Base-by-base conservation (phyloP, 1,139 yeast species). In the Candida smagusa region DNA sequence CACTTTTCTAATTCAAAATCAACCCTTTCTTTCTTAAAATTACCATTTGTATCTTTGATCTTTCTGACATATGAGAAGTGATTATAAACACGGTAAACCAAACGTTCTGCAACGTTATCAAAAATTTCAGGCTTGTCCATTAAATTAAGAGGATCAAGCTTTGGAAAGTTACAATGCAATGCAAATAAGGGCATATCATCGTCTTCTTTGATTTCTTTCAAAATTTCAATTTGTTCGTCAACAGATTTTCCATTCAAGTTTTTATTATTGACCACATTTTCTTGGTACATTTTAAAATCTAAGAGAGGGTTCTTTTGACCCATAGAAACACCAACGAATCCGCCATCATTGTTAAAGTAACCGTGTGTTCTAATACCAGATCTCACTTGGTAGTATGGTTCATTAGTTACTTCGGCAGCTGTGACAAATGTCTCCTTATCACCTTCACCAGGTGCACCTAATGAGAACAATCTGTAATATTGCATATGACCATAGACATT, bases 361-460 rank as follows among this genome's bases (percentile, higher is more conserved):
- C 74, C 73, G 33, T 54, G 41, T 1, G 73, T 61, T 31, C 46
- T 45, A 16, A 68, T 61, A 37, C 47, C 57, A 2, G 69, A 59
- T 38, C 51, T 72, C 7, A 79, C 74, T 51, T 78, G 84, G 50
- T 79, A 79, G 37, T 64, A 77, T 2, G 62, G 59, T 42, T 74
- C 67, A 2, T 62, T 58, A 7, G 70, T 63, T n/a, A 65, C 73
- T 35, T 59, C 56, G 1, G 84, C 81, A 1, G 82, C 84, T 0
- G 82, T 75, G 19, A 68, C 64, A 50, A 78, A 79, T 0, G 86
- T 80, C 44, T 80, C 86, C 50, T 80, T 80, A 47, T 80, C 87
- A 35, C 86, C 86, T 56, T 79, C 84, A 27, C 86, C 86, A 41
- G 63, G 71, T 22, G 71, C 76, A 7, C 85, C 85, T 52, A 78